These are phyloP conservation scores for Collariella sp. DNA, from an alignment of 495 filamentous ascomycete genomes.

Conservation along the genomic window DNA sequence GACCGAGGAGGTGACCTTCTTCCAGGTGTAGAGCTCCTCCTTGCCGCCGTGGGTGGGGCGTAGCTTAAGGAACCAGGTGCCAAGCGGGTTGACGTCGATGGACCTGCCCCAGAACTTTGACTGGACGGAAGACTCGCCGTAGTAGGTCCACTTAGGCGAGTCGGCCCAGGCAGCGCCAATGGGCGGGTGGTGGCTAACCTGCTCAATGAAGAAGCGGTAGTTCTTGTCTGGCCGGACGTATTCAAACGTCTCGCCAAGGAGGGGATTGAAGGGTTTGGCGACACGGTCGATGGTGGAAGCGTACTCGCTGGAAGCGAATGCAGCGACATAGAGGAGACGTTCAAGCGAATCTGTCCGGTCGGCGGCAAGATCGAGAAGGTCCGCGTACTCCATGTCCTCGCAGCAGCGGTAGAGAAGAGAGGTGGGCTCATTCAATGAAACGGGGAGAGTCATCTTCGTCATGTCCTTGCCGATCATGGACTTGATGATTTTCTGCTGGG, in stretches of 20 bases:
- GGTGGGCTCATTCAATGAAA: constrained; percentile 98
- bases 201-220: constrained; percentile 96
- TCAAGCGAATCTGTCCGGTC: constrained; percentile 80
- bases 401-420: constrained; percentile 92
- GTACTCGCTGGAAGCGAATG: constrained; percentile 92
- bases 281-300: constrained; percentile 94
- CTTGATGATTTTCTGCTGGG: constrained; percentile 75
- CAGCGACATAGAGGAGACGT: constrained; percentile 90
- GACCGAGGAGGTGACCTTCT: constrained; percentile 96
- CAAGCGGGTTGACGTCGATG: constrained; percentile 92
- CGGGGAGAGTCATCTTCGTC: constrained; percentile 98
- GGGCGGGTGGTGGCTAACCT: constrained; percentile 96
- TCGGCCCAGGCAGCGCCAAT: constrained; percentile 92
- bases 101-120: constrained; percentile 97
- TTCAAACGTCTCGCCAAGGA: constrained; percentile 94
- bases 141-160: constrained; percentile 93
- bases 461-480: constrained; percentile 99
- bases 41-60: constrained; percentile 64
- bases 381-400: constrained; percentile 96
- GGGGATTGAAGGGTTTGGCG: constrained; percentile 95
- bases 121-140: constrained; percentile 92
- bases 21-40: constrained; percentile 96
- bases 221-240: constrained; percentile 92
- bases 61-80: constrained; percentile 92
- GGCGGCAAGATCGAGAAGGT: constrained; percentile 84